Conservation (phyloP, 306 rosid genomes). For the Prunus mume region DNA sequence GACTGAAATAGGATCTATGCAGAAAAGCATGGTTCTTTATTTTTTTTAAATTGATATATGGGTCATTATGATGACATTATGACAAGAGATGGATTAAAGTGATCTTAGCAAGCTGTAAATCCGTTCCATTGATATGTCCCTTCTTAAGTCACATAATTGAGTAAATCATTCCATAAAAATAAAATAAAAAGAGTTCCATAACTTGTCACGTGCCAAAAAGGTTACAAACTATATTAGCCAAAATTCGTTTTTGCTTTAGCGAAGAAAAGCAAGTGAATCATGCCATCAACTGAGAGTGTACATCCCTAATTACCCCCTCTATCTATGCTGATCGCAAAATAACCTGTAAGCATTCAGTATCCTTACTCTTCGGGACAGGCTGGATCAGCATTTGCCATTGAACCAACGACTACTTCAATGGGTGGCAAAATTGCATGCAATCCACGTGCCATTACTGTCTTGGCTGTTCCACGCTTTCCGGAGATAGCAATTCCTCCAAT, state of each 20-base stretch:
- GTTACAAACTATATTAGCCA: not conserved
- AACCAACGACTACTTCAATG: conserved; percentile 81
- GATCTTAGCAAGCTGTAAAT: not conserved
- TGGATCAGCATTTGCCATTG: conserved; percentile 91
- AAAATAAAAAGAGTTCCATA: not conserved
- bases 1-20: not conserved
- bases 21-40: not conserved
- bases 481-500: conserved; percentile 95
- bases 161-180: not conserved
- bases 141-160: not conserved
- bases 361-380: conserved; percentile 86
- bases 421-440: conserved; percentile 91
- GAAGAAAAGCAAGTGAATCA: not conserved
- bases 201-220: not conserved
- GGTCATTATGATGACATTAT: not conserved
- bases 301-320: not conserved
- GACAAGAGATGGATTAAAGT: not conserved
- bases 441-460: conserved; percentile 94
- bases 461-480: conserved; percentile 91
- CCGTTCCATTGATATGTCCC: not conserved
- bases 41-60: not conserved
- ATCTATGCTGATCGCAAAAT: not conserved
- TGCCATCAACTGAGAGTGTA: not conserved
- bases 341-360: conserved; percentile 26
- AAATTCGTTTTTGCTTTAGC: not conserved